These are phyloP conservation scores for Saccharum officinarum DNA, from an alignment of 176 grass and related monocot species.

Conservation along the genomic window DNA sequence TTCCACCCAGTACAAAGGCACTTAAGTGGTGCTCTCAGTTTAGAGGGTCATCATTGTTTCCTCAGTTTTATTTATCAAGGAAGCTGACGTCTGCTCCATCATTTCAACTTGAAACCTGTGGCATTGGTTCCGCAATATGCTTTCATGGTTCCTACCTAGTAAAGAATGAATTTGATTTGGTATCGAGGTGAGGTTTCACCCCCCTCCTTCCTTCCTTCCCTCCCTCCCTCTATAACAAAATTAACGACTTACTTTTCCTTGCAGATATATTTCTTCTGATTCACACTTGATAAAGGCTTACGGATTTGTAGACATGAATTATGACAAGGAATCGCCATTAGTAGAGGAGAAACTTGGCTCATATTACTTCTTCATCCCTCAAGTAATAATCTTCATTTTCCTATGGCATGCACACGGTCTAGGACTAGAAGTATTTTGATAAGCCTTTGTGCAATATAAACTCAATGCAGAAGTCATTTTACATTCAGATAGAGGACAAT, in stretches of 20 bases:
- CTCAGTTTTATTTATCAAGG: slow-evolving; percentile 77
- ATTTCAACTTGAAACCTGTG: slow-evolving; percentile 55
- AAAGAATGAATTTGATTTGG: slow-evolving; percentile 48
- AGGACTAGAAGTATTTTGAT: slow-evolving; percentile 12
- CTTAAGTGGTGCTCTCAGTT: slow-evolving; percentile 70
- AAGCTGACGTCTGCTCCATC: slow-evolving; percentile 25
- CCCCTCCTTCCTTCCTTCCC: background rate
- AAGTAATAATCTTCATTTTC: slow-evolving; percentile 55
- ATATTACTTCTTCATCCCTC: slow-evolving; percentile 88
- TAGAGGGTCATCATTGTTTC: slow-evolving; percentile 58
- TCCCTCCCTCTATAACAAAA: background rate
- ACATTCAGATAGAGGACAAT: background rate
- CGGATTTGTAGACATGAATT: slow-evolving; percentile 69
- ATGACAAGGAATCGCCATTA: slow-evolving; percentile 26
- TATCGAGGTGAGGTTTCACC: slow-evolving; percentile 51
- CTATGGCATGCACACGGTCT: background rate
- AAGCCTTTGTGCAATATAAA: slow-evolving; percentile 22
- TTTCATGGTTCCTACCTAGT: slow-evolving; percentile 53
- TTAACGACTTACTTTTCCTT: slow-evolving; percentile 33
- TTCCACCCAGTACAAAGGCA: slow-evolving; percentile 83
- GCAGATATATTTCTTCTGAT: slow-evolving; percentile 79
- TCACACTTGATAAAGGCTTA: slow-evolving; percentile 71
- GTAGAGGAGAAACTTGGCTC: slow-evolving; percentile 53
- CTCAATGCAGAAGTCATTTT: slow-evolving; percentile 19
- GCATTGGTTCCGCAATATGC: slow-evolving; percentile 67